Conservation (phyloP, 2,329 filamentous ascomycete species). For the Colletotrichum cereale region DNA sequence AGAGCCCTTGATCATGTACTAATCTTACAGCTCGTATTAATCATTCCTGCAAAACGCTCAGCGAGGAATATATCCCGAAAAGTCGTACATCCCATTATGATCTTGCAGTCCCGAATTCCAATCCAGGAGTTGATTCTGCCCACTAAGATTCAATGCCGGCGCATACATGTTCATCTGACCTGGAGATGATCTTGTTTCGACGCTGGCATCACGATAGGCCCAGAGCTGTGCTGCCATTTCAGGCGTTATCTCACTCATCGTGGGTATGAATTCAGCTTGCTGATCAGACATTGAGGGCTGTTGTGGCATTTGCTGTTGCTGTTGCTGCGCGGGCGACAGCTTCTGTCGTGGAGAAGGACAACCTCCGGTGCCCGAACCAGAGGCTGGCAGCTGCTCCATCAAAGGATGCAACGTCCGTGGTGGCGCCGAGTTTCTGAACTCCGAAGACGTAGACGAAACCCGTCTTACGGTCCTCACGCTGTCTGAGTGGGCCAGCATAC, state of each 20-base stretch:
- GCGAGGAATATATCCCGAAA: slow-evolving; percentile 30
- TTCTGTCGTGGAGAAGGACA: slow-evolving; percentile 1
- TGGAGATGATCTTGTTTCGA: slow-evolving; percentile 6
- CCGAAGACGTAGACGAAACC: slow-evolving; percentile 35
- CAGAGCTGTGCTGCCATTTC: slow-evolving; percentile 34
- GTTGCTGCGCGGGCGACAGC: slow-evolving; percentile 14
- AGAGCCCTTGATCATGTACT: background rate
- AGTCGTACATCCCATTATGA: slow-evolving; percentile 30
- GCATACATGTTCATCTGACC: slow-evolving; percentile 23
- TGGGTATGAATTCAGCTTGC: slow-evolving; percentile 6
- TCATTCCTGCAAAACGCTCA: background rate
- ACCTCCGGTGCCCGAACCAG: background rate
- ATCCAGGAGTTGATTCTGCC: slow-evolving; percentile 16
- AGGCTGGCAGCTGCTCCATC: slow-evolving; percentile 31
- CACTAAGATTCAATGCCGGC: background rate
- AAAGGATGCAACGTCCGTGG: slow-evolving; percentile 33
- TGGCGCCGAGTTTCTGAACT: slow-evolving; percentile 26
- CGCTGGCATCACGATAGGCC: slow-evolving; percentile 12
- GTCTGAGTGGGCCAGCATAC: slow-evolving; percentile 45
- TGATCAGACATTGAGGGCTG: slow-evolving; percentile 14
- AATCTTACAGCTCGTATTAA: background rate
- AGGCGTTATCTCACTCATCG: slow-evolving; percentile 22
- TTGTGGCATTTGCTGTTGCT: slow-evolving; percentile 14
- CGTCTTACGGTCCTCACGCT: slow-evolving; percentile 48
- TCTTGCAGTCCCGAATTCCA: slow-evolving; percentile 29